Conservation (phyloP, 2,329 filamentous ascomycete species). For the Ascochyta koolunga region DNA sequence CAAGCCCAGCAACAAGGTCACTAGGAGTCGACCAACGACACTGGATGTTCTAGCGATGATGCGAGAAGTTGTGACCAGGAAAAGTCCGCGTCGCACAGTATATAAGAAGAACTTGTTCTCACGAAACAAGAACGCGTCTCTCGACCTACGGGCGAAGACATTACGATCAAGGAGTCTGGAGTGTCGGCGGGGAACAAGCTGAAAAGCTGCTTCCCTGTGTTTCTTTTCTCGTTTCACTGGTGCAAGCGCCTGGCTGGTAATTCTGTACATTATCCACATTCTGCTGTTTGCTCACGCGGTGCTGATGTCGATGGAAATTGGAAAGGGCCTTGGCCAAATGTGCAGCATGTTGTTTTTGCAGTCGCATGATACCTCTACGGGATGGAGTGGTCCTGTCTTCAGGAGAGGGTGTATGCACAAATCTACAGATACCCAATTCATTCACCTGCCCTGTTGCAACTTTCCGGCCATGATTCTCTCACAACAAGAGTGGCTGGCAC, state of each 20-base stretch:
- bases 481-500: background rate
- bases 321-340: slow-evolving; percentile 13
- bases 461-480: no score
- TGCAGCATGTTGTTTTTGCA: slow-evolving; percentile 12
- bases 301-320: slow-evolving; percentile 11
- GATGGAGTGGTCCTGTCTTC: slow-evolving; percentile 4
- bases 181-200: slow-evolving; percentile 3
- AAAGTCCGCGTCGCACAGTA: slow-evolving; percentile 1
- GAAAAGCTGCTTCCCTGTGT: background rate
- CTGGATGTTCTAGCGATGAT: background rate
- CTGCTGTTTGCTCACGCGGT: background rate
- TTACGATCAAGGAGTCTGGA: slow-evolving; percentile 9
- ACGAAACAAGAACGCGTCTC: slow-evolving; percentile 2
- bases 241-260: slow-evolving; percentile 5
- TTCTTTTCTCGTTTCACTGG: background rate
- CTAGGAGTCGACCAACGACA: background rate
- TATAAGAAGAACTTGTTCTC: slow-evolving; percentile 1
- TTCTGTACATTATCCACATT: slow-evolving; percentile 13
- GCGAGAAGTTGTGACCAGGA: background rate
- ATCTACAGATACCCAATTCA: slow-evolving; percentile 16
- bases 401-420: slow-evolving; percentile 7
- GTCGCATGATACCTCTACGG: slow-evolving; percentile 23
- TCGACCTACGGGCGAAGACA: slow-evolving; percentile 10
- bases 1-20: slow-evolving; percentile 24
- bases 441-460: background rate